Percentiles rank a stretch among this genome's conserved stretches.
phyloP scores from a whole-genome alignment of 768 basidiomycete genomes.

The Lentinula edodes region DNA sequence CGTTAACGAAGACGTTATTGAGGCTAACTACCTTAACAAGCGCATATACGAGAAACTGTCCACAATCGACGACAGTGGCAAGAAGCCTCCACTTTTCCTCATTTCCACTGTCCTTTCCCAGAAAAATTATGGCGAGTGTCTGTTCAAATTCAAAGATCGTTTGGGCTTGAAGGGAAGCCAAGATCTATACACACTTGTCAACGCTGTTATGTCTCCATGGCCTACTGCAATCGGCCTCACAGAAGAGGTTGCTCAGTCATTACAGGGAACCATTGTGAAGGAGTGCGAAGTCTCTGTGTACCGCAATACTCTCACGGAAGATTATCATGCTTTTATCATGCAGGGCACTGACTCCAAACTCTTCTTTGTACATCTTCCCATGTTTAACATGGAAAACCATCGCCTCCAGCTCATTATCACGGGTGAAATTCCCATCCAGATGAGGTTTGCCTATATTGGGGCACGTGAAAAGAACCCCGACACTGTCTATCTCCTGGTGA shows the following conservation, averaged over 20 bases:
- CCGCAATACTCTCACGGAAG: conserved; percentile 27
- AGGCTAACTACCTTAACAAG: conserved; percentile 27
- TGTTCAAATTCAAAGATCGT: conserved; percentile 22
- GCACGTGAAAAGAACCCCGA: conserved; percentile 14
- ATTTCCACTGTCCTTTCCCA: conserved; percentile 17
- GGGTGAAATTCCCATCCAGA: conserved; percentile 18
- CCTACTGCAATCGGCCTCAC: conserved; percentile 21
- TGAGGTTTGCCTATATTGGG: conserved; percentile 10
- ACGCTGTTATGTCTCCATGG: conserved; percentile 41
- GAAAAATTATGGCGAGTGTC: conserved; percentile 19
- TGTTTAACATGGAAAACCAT: conserved; percentile 29
- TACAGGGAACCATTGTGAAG: conserved; percentile 26
- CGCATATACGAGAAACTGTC: conserved; percentile 25
- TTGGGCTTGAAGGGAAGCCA: conserved; percentile 21
- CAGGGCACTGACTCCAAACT: conserved; percentile 25
- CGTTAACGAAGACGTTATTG: conserved; percentile 24
- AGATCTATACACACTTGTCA: conserved; percentile 30
- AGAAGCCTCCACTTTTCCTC: conserved; percentile 8
- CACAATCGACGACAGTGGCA: too few relatives aligned
- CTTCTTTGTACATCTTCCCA: conserved; percentile 27
- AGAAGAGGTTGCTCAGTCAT: conserved; percentile 24
- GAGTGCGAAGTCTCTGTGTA: conserved; percentile 27
- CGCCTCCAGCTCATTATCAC: conserved; percentile 33
- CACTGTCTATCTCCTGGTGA: conserved; percentile 13
- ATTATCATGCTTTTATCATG: conserved; percentile 29